These are phyloP conservation scores for Diatrype stigma DNA, from an alignment of 2,329 filamentous ascomycete genomes.

Conservation along the genomic window DNA sequence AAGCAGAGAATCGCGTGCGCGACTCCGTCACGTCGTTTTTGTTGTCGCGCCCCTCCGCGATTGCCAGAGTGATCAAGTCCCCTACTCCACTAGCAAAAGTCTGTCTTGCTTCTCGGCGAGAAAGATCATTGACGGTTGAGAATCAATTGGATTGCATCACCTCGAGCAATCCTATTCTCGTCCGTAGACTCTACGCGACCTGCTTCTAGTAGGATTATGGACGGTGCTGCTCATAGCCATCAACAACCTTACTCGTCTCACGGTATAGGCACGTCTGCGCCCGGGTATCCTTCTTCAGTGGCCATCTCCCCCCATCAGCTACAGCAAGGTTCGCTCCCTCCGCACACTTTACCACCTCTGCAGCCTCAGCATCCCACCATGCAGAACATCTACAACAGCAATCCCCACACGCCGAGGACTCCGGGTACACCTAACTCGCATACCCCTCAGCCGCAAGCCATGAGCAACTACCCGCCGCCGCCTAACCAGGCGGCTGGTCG, in stretches of 20 bases:
- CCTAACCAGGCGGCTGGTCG: constrained; percentile 44
- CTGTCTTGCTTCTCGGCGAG: neutral
- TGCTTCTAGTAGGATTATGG: constrained; percentile 41
- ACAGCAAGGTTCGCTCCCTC: constrained; percentile 41
- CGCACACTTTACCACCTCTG: constrained; percentile 54
- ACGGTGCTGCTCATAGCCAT: constrained; percentile 39
- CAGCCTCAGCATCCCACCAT: constrained; percentile 44
- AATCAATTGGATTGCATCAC: constrained; percentile 15
- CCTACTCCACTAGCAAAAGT: neutral
- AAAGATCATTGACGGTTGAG: neutral
- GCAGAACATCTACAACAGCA: constrained; percentile 53
- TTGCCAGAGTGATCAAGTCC: neutral
- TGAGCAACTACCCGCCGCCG: constrained; percentile 45
- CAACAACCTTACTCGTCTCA: constrained; percentile 47
- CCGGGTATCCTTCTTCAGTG: constrained; percentile 48
- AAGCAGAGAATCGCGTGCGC: constrained; percentile 11
- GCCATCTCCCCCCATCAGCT: constrained; percentile 50
- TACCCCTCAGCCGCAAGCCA: constrained; percentile 12
- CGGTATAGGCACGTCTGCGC: constrained; percentile 51
- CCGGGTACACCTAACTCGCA: constrained; percentile 59
- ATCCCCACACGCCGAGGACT: constrained; percentile 59
- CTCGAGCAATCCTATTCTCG: constrained; percentile 20
- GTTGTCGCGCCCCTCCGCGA: constrained; percentile 1
- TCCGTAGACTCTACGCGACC: constrained; percentile 14
- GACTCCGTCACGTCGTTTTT: neutral